Percentiles rank a stretch among this genome's conserved stretches.
phyloP scores from a whole-genome alignment of 2,329 filamentous ascomycete species.

The Massarina eburnea region DNA sequence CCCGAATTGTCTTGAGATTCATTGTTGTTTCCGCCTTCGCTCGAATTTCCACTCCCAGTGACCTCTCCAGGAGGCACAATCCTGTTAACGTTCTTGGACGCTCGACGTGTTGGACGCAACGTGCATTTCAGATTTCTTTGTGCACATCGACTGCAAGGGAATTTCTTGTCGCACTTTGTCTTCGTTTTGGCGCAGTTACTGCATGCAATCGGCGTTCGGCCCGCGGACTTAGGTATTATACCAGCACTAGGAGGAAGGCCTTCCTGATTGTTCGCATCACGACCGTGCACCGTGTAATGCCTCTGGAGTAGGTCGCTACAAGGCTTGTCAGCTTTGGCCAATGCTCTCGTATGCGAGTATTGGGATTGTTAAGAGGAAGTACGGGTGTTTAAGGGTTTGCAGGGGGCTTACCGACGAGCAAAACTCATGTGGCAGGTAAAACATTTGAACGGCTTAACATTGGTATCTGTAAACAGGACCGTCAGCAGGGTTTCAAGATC shows the following conservation, averaged over 20 bases:
- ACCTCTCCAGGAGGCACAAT: constrained; percentile 25
- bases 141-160: constrained; percentile 56
- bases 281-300: constrained; percentile 55
- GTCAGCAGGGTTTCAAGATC: constrained; percentile 7
- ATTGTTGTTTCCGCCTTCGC: constrained; percentile 35
- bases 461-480: constrained; percentile 46
- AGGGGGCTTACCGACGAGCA: constrained; percentile 49
- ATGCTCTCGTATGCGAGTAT: not conserved
- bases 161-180: constrained; percentile 58
- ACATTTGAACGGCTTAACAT: constrained; percentile 59
- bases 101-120: constrained; percentile 51
- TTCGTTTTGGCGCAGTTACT: constrained; percentile 58
- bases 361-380: constrained; percentile 3
- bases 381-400: not conserved
- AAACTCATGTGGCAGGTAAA: constrained; percentile 59
- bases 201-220: constrained; percentile 55
- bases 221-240: constrained; percentile 55
- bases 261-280: constrained; percentile 53
- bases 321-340: constrained; percentile 17
- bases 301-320: constrained; percentile 54
- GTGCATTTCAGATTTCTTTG: constrained; percentile 51
- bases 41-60: constrained; percentile 33
- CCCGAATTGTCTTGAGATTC: constrained; percentile 35
- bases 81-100: constrained; percentile 46
- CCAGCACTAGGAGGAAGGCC: constrained; percentile 50